Evolutionary conservation across 176 grass and related monocot species (phyloP).

Genomic region (Triticum aestivum): IWGSC_CS_RefSeq_v2.1 NC_057800.1:744026549-744027048

Average conservation of each 20-base stretch:
- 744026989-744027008: conserved; percentile 55
- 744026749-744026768: too few relatives aligned
- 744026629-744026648: too few relatives aligned
- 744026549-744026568: background rate
- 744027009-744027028: conserved; percentile 38
- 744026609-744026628: too few relatives aligned
- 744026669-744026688: too few relatives aligned
- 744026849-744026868: conserved; percentile 31
- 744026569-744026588: too few relatives aligned
- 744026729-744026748: too few relatives aligned
- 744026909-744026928: conserved; percentile 62
- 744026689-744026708: too few relatives aligned
- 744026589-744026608: background rate
- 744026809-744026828: too few relatives aligned
- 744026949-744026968: too few relatives aligned
- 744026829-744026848: background rate
- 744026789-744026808: too few relatives aligned
- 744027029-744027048: conserved; percentile 31
- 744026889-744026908: conserved; percentile 24
- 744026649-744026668: too few relatives aligned
- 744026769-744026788: background rate
- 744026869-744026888: background rate
- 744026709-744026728: too few relatives aligned
- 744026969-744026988: conserved; percentile 39
- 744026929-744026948: conserved; percentile 63